phyloP scores from a whole-genome alignment of 306 rosid species.

The Cercis canadensis region DNA sequence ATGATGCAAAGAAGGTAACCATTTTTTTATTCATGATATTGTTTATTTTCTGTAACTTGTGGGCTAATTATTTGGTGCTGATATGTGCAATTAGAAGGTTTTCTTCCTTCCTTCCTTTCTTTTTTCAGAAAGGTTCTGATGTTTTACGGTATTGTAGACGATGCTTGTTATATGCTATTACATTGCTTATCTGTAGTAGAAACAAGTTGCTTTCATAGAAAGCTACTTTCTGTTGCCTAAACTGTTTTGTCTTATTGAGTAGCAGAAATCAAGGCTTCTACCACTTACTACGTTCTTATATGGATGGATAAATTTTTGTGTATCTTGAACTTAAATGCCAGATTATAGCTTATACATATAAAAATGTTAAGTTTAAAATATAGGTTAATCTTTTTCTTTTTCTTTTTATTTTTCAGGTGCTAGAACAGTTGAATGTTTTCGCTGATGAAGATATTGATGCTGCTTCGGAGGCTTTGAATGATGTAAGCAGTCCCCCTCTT shows the following conservation, averaged over 20 bases:
- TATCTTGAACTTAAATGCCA: too few species aligned
- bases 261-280: too few species aligned
- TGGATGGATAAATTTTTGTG: conserved; percentile 12
- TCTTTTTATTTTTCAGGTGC: conserved; percentile 69
- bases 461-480: conserved; percentile 86
- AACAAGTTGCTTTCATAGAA: conserved; percentile 1
- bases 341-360: too few species aligned
- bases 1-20: conserved; percentile 85
- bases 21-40: neutral
- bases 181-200: conserved; percentile 23
- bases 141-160: neutral
- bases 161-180: conserved; percentile 14
- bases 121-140: conserved; percentile 10
- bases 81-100: too few species aligned
- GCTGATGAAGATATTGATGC: conserved; percentile 75
- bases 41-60: conserved; percentile 12
- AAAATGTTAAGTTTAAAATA: conserved; percentile 3
- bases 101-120: too few species aligned
- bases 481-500: conserved; percentile 56
- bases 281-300: conserved; percentile 2
- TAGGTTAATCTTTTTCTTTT: conserved; percentile 23
- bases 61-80: conserved; percentile 21
- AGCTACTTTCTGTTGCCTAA: too few species aligned
- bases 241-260: too few species aligned
- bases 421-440: conserved; percentile 78